phyloP scores from a whole-genome alignment of 306 rosid species.

The Trichosanthes cucumerina region DNA sequence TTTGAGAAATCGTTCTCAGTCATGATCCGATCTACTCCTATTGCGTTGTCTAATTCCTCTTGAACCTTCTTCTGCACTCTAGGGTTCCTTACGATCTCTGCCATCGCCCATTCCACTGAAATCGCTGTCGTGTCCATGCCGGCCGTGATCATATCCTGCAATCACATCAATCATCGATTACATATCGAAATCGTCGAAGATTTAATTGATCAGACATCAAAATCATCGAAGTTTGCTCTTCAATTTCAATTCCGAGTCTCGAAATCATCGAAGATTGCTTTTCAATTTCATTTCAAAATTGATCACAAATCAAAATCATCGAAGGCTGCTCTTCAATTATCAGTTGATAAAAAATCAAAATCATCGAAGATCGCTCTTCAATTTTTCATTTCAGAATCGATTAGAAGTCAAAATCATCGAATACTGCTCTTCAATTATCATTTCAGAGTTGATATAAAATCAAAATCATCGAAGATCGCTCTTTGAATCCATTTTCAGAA shows the following conservation, averaged over 20 bases:
- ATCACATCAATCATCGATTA: background rate
- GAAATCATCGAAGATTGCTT: background rate
- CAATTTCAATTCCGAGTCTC: background rate
- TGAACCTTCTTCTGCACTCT: constrained; percentile 80
- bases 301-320: too few relatives aligned
- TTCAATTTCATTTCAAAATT: background rate
- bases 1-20: constrained; percentile 48
- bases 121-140: constrained; percentile 82
- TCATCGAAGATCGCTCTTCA: background rate
- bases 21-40: constrained; percentile 63
- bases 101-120: constrained; percentile 84
- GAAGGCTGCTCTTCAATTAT: too few relatives aligned
- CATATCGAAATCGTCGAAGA: background rate
- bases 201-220: too few relatives aligned
- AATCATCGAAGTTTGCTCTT: background rate
- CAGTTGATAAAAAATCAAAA: background rate
- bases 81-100: constrained; percentile 61
- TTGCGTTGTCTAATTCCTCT: constrained; percentile 52
- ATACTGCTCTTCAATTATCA: background rate
- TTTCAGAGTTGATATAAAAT: background rate
- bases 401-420: background rate
- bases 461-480: background rate
- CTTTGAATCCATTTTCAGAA: background rate
- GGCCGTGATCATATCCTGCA: constrained; percentile 82
- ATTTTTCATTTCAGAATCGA: background rate